Percentiles rank a stretch among this genome's conserved stretches.
These are phyloP conservation scores for Aspergillus puulaauensis DNA, from an alignment of 2,329 filamentous ascomycete species.

Conservation along the genomic window DNA sequence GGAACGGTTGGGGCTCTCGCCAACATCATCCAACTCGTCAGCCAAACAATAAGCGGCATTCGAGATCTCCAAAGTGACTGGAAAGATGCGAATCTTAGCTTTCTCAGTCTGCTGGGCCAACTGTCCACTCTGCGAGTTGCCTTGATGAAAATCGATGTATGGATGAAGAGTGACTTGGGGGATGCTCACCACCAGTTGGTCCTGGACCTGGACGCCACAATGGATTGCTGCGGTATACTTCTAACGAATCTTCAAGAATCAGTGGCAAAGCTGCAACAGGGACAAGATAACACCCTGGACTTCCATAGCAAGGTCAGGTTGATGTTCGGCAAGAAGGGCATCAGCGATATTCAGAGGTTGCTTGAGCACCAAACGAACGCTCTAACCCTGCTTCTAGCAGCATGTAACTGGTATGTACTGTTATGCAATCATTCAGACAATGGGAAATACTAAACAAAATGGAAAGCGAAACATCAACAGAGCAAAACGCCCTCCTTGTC, in stretches of 20 bases:
- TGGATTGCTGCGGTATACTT: not conserved
- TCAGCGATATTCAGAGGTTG: constrained; percentile 1
- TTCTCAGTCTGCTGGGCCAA: not conserved
- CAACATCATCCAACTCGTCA: not conserved
- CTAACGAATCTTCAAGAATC: not conserved
- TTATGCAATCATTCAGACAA: too few species aligned
- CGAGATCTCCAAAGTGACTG: not conserved
- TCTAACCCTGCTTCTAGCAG: not conserved
- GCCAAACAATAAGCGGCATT: not conserved
- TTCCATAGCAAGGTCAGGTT: constrained; percentile 1
- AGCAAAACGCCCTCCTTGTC: not conserved
- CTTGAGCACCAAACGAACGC: constrained; percentile 6
- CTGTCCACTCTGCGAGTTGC: not conserved
- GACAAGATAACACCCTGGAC: not conserved
- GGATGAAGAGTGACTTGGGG: not conserved
- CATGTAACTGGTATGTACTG: constrained; percentile 1
- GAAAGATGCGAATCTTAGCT: not conserved
- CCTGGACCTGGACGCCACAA: not conserved
- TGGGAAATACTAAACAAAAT: not conserved
- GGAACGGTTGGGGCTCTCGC: not conserved
- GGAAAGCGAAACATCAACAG: not conserved
- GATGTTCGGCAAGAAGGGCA: not conserved
- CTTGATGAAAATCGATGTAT: not conserved
- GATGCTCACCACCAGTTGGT: not conserved
- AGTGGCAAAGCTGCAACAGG: not conserved